These are phyloP conservation scores for Amaranthus palmeri DNA, from an alignment of 148 eudicot genomes.

Conservation along the genomic window DNA sequence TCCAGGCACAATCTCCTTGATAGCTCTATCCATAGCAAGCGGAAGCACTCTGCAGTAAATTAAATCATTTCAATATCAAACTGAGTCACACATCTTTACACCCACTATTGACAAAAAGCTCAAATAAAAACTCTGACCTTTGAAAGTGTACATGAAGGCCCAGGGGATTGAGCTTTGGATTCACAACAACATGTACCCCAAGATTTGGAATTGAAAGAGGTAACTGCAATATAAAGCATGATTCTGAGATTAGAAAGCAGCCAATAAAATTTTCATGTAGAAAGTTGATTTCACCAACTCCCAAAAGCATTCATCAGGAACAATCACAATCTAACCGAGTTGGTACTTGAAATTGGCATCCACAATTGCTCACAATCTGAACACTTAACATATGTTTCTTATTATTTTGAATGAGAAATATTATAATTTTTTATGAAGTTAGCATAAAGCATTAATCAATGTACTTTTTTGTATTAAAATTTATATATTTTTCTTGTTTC, in stretches of 20 bases:
- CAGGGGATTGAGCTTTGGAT: slow-evolving; percentile 57
- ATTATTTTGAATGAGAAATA: too few species aligned
- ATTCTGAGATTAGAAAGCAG: slow-evolving; percentile 2
- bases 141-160: slow-evolving; percentile 76
- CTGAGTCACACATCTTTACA: not conserved
- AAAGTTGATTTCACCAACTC: not conserved
- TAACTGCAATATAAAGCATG: slow-evolving; percentile 40
- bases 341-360: not conserved
- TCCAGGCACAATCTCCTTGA: slow-evolving; percentile 76
- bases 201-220: slow-evolving; percentile 58
- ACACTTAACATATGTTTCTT: too few species aligned
- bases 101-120: not conserved
- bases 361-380: not conserved
- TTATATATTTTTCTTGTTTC: too few species aligned
- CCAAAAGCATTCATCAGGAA: too few species aligned
- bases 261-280: not conserved
- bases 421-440: too few species aligned
- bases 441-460: too few species aligned
- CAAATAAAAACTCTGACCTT: slow-evolving; percentile 43
- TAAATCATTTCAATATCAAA: slow-evolving; percentile 1
- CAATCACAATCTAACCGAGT: not conserved
- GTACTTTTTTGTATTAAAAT: too few species aligned
- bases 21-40: slow-evolving; percentile 81
- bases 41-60: slow-evolving; percentile 62
- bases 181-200: slow-evolving; percentile 75